Percentiles rank a stretch among this genome's conserved stretches.
Evolutionary conservation across 2,329 filamentous ascomycete genomes (phyloP).

Genomic region (Arthrobotrys iridis): DNA sequence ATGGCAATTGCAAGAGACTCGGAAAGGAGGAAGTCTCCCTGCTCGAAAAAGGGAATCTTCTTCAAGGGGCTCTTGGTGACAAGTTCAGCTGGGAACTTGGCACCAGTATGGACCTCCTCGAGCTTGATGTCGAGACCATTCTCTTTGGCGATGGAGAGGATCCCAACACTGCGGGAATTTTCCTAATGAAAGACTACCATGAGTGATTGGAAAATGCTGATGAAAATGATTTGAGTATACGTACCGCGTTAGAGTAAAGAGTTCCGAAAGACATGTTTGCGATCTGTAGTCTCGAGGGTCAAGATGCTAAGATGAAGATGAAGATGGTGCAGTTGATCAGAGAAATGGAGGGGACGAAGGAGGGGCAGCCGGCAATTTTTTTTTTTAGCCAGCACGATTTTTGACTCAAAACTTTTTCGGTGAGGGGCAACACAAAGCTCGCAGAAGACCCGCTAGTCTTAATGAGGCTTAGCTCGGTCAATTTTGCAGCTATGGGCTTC

Average conservation of each 20-base stretch:
- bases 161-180: constrained; percentile 88
- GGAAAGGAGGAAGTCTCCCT: constrained; percentile 85
- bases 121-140: constrained; percentile 93
- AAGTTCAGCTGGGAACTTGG: constrained; percentile 64
- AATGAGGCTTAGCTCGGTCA: constrained; percentile 19
- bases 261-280: constrained; percentile 95
- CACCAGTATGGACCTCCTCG: constrained; percentile 74
- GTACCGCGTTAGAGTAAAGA: constrained; percentile 87
- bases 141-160: constrained; percentile 95
- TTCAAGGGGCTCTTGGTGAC: constrained; percentile 83
- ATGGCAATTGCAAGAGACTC: constrained; percentile 96
- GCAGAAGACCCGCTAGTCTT: constrained; percentile 12
- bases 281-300: constrained; percentile 55
- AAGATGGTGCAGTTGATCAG: constrained; percentile 25
- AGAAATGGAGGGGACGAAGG: constrained; percentile 47
- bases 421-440: constrained; percentile 42
- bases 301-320: constrained; percentile 37
- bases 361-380: constrained; percentile 54
- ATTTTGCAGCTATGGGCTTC: constrained; percentile 40
- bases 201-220: constrained; percentile 53
- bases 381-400: constrained; percentile 47
- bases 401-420: constrained; percentile 35
- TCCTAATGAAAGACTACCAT: constrained; percentile 66
- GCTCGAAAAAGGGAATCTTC: constrained; percentile 92
- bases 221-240: constrained; percentile 60